Evolutionary conservation across 345 rosid genomes (phyloP), one percentile per base, ranked within the genome.

Genomic region (Diplotaxis tenuifolia): DNA sequence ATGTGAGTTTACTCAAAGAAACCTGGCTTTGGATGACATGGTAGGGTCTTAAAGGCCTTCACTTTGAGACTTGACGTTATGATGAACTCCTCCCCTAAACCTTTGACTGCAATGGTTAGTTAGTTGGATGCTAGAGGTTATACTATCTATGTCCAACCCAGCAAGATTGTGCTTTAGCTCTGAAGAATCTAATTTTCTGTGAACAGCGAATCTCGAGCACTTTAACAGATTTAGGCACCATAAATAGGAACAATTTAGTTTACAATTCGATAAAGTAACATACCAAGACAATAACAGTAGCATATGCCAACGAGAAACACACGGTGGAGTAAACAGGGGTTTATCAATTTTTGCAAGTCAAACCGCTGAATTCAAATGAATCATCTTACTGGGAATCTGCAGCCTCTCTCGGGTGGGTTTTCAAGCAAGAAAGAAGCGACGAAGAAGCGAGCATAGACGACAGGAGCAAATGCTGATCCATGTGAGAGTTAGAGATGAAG

Each of bases 401-500:
- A 6, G 34, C 34, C 8, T 29, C 34, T 29, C 8, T 29, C 34
- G 34, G 34, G 34, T 6, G 34, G 34, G 34, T 6, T 29, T 29
- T 29, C 34, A 29, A 6, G 34, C 34, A 6, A 29, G 28, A 25
- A 25, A 25, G 28, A 23, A 25, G 34, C 34, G 9, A 6, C 34
- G 34, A 29, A 29, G 42, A 36, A 36, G 4, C 47, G 47, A 40
- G 15, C 6, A 40, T 5, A 12, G 47, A 40, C 12, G 47, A 40
- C 47, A 40, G 47, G 47, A 40, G 12, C 47, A 36, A 36, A 36
- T 12, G 12, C 40, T 94, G 98, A 82, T 94, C 98, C 96, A 94
- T 88, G 81, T 91, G 97, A 56, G 89, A 92, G 53, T 94, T 95
- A 34, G 97, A 89, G 82, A 91, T 88, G 65, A 94, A 84, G 81